Percentiles rank a stretch among this genome's conserved stretches.
These are phyloP conservation scores for Amanita inopinata DNA, from an alignment of 768 basidiomycete species.

Conservation along the genomic window DNA sequence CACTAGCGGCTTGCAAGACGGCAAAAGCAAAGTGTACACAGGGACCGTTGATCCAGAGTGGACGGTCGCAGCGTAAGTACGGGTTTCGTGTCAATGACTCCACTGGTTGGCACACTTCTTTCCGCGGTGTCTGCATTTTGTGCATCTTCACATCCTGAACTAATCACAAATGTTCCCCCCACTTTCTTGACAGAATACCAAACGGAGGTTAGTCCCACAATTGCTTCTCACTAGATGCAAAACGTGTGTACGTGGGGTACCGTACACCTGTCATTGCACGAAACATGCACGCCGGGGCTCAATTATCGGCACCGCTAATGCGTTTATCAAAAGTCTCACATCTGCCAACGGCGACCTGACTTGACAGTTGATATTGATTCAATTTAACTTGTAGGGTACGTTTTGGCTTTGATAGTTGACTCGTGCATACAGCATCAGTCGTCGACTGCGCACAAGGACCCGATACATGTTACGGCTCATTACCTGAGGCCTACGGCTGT, in stretches of 20 bases:
- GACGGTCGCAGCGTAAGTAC: conserved; percentile 35
- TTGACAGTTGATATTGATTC: no score
- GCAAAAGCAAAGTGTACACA: conserved; percentile 17
- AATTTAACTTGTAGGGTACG: conserved; percentile 41
- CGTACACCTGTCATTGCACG: no score
- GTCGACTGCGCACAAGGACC: conserved; percentile 38
- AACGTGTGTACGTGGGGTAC: no score
- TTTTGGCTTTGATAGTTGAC: conserved; percentile 44
- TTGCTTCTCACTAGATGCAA: neutral
- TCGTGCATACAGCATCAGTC: conserved; percentile 45
- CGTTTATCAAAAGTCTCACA: no score
- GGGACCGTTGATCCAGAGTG: conserved; percentile 38
- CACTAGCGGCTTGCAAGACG: conserved; percentile 9
- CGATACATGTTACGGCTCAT: conserved; percentile 51
- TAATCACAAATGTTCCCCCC: neutral
- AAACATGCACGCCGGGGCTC: no score
- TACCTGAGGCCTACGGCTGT: conserved; percentile 37
- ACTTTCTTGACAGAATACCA: conserved; percentile 28
- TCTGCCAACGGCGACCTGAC: no score
- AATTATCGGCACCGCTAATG: no score
- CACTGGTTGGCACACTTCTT: no score
- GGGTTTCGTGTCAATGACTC: no score
- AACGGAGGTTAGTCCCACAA: conserved; percentile 35
- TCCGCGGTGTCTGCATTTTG: no score
- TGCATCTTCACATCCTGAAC: no score